phyloP scores from a whole-genome alignment of 1,284 basidiomycete genomes.

The Ceraceosorus guamensis region DNA sequence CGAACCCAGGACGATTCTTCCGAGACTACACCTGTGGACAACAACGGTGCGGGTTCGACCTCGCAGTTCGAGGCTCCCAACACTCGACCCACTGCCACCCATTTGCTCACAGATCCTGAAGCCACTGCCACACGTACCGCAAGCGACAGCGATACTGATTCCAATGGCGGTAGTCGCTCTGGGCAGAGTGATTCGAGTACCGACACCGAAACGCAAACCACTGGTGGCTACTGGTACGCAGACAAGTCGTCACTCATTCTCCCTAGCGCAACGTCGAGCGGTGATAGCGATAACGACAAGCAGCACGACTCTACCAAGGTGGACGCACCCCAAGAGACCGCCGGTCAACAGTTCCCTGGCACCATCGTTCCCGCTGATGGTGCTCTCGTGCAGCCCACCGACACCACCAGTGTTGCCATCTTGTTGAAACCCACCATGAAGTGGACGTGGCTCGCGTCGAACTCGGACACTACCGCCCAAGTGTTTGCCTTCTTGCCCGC shows the following conservation, averaged over 20 bases:
- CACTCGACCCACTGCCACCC: not conserved
- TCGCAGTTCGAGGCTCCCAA: not conserved
- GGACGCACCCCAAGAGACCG: conserved; percentile 1
- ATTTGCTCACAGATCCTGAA: not conserved
- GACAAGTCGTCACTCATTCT: conserved; percentile 23
- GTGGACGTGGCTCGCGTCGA: conserved; percentile 37
- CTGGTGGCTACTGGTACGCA: conserved; percentile 28
- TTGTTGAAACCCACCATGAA: conserved; percentile 34
- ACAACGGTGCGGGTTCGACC: not conserved
- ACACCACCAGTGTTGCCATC: conserved; percentile 27
- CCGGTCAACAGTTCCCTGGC: conserved; percentile 14
- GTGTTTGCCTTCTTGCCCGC: conserved; percentile 44
- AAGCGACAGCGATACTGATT: not conserved
- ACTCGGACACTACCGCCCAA: conserved; percentile 41
- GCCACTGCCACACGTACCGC: not conserved
- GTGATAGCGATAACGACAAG: too few species aligned
- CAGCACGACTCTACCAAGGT: not conserved
- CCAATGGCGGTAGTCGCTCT: not conserved
- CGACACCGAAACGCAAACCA: not conserved
- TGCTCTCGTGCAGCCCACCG: conserved; percentile 18
- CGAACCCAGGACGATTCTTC: not conserved
- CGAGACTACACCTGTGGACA: not conserved
- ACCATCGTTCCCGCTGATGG: conserved; percentile 25
- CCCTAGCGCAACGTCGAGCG: conserved; percentile 8
- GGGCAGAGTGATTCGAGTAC: too few species aligned